phyloP scores from a whole-genome alignment of 352 stramenopile species.

The Plasmopara viticola region DNA sequence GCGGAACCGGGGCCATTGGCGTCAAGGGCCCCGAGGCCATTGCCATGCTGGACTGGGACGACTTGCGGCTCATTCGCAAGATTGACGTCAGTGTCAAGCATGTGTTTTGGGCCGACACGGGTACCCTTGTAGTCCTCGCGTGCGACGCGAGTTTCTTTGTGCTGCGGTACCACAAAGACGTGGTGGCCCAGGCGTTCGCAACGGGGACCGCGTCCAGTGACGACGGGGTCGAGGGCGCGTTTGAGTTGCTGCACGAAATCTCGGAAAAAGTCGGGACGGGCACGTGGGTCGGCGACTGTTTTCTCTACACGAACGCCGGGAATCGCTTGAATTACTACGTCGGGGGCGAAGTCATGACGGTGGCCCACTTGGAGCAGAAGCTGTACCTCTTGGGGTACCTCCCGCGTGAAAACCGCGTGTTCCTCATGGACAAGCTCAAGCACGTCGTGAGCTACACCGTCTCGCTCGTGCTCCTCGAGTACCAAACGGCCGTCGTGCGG shows the following conservation, averaged over 20 bases:
- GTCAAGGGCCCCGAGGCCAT: constrained; percentile 95
- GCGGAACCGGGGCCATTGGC: constrained; percentile 90
- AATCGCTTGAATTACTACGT: constrained; percentile 98
- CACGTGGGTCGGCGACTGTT: constrained; percentile 99
- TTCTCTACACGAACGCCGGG: constrained; percentile 96
- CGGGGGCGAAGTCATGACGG: constrained; percentile 98
- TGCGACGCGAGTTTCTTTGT: constrained; percentile 96
- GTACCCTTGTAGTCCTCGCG: constrained; percentile 93
- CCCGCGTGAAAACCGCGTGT: constrained; percentile 97
- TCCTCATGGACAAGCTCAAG: constrained; percentile 97
- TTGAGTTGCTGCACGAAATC: constrained; percentile 98
- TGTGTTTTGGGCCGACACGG: constrained; percentile 97
- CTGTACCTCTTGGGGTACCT: constrained; percentile 98
- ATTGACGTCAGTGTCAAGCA: constrained; percentile 96
- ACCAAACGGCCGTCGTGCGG: constrained; percentile 97
- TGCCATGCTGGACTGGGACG: constrained; percentile 99
- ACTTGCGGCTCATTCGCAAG: constrained; percentile 94
- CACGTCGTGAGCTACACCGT: constrained; percentile 90
- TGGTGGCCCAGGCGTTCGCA: constrained; percentile 85
- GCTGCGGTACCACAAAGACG: constrained; percentile 91
- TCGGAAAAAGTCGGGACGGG: constrained; percentile 93
- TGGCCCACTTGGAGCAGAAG: constrained; percentile 93
- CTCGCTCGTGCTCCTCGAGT: constrained; percentile 95
- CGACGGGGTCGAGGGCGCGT: constrained; percentile 95
- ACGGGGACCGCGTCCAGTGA: constrained; percentile 84